Evolutionary conservation across 129 eudicot genomes (phyloP).

Genomic region (Artemisia argyi): DNA sequence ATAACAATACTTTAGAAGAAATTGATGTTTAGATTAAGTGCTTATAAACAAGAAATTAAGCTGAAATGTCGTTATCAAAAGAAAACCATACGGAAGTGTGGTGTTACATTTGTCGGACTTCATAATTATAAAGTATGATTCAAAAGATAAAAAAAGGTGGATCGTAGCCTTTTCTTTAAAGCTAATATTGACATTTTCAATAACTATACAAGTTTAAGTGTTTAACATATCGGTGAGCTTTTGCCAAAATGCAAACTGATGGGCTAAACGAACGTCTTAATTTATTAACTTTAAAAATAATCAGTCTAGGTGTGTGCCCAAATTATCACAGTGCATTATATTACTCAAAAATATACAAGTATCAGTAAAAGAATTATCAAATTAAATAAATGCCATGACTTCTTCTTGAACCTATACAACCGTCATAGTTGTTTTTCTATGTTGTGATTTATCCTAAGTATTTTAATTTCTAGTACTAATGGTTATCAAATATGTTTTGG

Average conservation of each 20-base stretch:
- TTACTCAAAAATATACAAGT: too few relatives aligned
- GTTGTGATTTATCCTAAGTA: too few relatives aligned
- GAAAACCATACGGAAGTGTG: slow-evolving; percentile 6
- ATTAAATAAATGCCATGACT: too few relatives aligned
- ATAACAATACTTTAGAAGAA: too few relatives aligned
- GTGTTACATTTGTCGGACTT: slow-evolving; percentile 11
- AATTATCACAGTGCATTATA: not conserved
- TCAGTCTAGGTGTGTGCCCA: not conserved
- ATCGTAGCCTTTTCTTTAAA: slow-evolving; percentile 18
- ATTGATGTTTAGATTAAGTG: too few relatives aligned
- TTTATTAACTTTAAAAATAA: not conserved
- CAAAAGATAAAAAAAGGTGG: not conserved
- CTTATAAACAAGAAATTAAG: not conserved
- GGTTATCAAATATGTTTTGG: too few relatives aligned
- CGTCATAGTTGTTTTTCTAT: too few relatives aligned
- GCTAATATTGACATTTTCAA: slow-evolving; percentile 18
- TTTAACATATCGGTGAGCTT: not conserved
- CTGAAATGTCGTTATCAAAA: slow-evolving; percentile 2
- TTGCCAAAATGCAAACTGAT: slow-evolving; percentile 1
- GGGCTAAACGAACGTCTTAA: not conserved
- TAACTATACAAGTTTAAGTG: slow-evolving; percentile 7
- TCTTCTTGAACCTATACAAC: too few relatives aligned
- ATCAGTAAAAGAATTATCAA: too few relatives aligned
- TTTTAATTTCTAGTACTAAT: too few relatives aligned
- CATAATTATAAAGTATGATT: not conserved